These are phyloP conservation scores for Hemerocallis citrina DNA, from an alignment of 106 monocot genomes.

Conservation along the genomic window DNA sequence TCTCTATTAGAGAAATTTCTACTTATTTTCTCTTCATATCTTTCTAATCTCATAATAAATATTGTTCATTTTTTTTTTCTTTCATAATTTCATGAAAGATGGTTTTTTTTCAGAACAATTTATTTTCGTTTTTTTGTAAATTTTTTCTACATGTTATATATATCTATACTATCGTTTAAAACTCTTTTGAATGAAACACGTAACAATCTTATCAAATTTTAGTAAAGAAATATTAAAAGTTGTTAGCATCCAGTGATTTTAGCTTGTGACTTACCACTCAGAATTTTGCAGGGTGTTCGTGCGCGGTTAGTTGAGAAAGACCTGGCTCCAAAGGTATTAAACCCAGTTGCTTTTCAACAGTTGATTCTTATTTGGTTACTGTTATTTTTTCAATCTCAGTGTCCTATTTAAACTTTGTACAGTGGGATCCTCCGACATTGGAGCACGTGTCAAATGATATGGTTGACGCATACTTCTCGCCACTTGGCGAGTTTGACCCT, in stretches of 20 bases:
- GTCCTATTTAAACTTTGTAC: conserved; percentile 6
- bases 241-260: background rate
- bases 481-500: conserved; percentile 64
- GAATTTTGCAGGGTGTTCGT: conserved; percentile 60
- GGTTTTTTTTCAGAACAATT: too few relatives aligned
- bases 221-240: background rate
- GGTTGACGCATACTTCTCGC: conserved; percentile 73
- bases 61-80: too few relatives aligned
- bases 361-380: background rate
- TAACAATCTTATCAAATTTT: too few relatives aligned
- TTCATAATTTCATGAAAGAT: too few relatives aligned
- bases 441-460: conserved; percentile 70
- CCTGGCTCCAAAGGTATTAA: conserved; percentile 71
- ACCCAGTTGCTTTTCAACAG: background rate
- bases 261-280: background rate
- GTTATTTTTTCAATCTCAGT: background rate
- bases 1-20: too few relatives aligned
- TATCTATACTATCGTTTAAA: too few relatives aligned
- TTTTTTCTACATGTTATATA: too few relatives aligned
- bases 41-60: too few relatives aligned
- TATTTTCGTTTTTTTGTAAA: too few relatives aligned
- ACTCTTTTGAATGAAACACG: too few relatives aligned
- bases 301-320: conserved; percentile 78
- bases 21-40: too few relatives aligned
- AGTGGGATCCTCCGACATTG: conserved; percentile 94